These are phyloP conservation scores for Ceratocystis cubensis DNA, from an alignment of 2,329 filamentous ascomycete genomes.

Conservation along the genomic window DNA sequence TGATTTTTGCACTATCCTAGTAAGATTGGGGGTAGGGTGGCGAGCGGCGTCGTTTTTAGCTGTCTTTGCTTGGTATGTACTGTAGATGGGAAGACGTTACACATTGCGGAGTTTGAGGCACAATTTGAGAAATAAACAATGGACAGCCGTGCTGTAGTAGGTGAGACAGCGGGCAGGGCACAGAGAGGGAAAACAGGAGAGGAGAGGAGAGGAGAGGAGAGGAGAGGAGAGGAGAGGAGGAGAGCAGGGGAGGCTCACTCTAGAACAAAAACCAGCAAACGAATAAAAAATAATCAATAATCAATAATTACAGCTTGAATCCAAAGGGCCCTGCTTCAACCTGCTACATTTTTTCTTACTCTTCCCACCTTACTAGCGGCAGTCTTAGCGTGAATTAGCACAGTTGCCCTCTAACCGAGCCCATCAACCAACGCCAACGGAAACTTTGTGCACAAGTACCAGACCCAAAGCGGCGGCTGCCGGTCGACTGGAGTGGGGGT, in stretches of 20 bases:
- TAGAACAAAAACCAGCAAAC: background rate
- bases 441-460: slow-evolving; percentile 13
- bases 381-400: no score
- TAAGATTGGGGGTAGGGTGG: no score
- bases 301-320: background rate
- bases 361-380: no score
- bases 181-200: background rate
- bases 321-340: background rate
- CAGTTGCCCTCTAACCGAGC: background rate
- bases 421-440: background rate
- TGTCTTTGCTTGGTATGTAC: no score
- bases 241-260: background rate
- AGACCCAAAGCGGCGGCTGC: background rate
- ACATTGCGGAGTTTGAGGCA: background rate
- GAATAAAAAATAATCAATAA: background rate
- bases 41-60: no score
- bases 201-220: background rate
- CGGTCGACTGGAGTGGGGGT: no score
- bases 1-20: no score
- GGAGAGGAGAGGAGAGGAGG: background rate
- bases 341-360: no score
- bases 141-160: background rate
- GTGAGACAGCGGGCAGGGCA: background rate
- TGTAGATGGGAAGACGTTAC: no score
- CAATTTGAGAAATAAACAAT: background rate